Base-by-base conservation (phyloP, 768 basidiomycete species). In the Fibroporia radiculosa region DNA sequence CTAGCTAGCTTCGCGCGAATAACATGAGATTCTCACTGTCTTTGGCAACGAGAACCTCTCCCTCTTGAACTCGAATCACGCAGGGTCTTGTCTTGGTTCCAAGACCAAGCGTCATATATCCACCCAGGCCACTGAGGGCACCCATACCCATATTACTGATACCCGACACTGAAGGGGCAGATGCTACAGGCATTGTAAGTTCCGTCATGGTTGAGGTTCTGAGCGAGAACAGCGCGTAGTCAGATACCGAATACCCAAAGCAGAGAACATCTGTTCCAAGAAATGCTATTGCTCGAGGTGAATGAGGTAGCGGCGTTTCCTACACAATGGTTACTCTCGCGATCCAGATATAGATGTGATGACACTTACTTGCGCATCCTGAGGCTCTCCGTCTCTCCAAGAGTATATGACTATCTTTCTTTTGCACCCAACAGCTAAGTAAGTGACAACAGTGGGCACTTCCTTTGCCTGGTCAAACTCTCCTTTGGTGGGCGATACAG, bases 231-330 rank as follows among this genome's bases (percentile, higher is more conserved):
- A 93, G 63, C 1, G 81, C 84, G 60, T 84, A 78, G 51, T 87
- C 85, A 0, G 84, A 78, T 0, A 78, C 71, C n/a, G 86, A 78
- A 61, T 92, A 92, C 0, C 84, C 88, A 50, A 93, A 79, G 52
- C 84, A 84, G 7, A 76, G 69, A 1, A 69, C 69, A 20, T 79
- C 71, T 4, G 74, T 55, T 48, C 78, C 68, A 40, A 90, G 63
- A 59, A 97, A 93, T 2, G 81, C 70, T 40, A 96, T 81, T 0
- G 75, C 71, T 31, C 96, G 78, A n/a, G 96, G 83, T 7, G 93
- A 92, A 60, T 98, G 95, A 11, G 93, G 87, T 3, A 97, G 70
- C 0, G 70, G 56, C 3, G 80, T 67, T 74, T 98, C 95, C 87
- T 93, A 40, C 28, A 18, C 41, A 42, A 13, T 32, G 14, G 11